Base-by-base conservation (phyloP, 2,329 filamentous ascomycete species). In the Keithomyces neogunnii region DNA sequence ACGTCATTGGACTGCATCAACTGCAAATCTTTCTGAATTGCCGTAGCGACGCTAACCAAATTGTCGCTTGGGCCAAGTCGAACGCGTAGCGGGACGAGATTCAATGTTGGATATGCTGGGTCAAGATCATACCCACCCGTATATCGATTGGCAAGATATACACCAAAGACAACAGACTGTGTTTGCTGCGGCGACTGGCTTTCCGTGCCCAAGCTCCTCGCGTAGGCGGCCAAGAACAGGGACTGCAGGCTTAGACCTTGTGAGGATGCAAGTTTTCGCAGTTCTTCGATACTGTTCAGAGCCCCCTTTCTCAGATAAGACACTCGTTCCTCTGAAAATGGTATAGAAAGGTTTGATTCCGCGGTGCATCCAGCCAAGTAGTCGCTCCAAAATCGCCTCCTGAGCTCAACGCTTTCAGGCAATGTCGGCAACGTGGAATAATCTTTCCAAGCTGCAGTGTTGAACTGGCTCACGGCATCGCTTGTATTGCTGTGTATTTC, bases 121-220 rank as follows among this genome's bases (percentile, higher is more conserved):
- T 58, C 56, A 0, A 71, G 63, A 2, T 78, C 69, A 1, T 82
- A 63, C 3, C 75, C 69, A 3, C 76, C 69, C 7, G 76, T 66
- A 0, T 77, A 75, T 48, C 89, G 80, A 63, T 95, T 95, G 42
- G 89, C 88, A 7, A 95, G 78, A 65, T 96, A 96, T 28, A 96
- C 68, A 2, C 90, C 91, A 48, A 96, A 76, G 0, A 89, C 69
- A 2, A 88, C 55, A n/a, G 50, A 44, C 19, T 5, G 26, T 30
- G 40, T 26, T 26, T 8, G 46, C 2, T 45, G 29, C 7, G 43
- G 45, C 13, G 38, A 40, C 3, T 33, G n/a, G 5, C 45, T 39
- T 11, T 35, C n/a, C 2, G 38, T 66, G 46, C 66, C 60, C 2
- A 71, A 60, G 9, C 65, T 60, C 55, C 75, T 79, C 3, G 86